Percentiles rank a stretch among this genome's conserved stretches.
Evolutionary conservation across 805 yeast species (phyloP).

Genomic region (Candida anglica): DNA sequence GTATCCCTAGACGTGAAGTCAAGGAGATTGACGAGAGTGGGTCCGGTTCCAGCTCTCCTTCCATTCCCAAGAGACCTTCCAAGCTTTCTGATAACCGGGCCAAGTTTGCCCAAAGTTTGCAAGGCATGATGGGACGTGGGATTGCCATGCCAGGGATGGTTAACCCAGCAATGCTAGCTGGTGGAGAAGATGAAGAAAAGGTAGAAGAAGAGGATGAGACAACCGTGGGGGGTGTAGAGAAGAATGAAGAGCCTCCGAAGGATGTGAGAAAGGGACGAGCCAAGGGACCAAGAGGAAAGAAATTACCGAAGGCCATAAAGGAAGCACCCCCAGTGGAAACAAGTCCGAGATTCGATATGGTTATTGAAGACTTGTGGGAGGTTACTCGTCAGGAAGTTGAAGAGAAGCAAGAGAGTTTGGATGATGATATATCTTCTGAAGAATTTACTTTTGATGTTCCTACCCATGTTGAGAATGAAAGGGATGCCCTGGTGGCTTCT

Average conservation of each 20-base stretch:
- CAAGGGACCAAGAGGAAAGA: conserved; percentile 72
- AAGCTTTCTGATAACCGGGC: conserved; percentile 35
- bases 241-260: conserved; percentile 7
- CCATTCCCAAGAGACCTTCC: conserved; percentile 5
- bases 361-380: conserved; percentile 36
- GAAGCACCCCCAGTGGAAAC: conserved; percentile 34
- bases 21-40: background rate
- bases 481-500: no score
- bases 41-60: no score
- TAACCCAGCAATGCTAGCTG: conserved; percentile 34
- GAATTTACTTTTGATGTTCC: no score
- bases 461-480: no score
- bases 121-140: conserved; percentile 48
- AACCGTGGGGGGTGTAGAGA: conserved; percentile 1
- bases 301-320: conserved; percentile 56
- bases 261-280: conserved; percentile 52
- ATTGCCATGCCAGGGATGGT: conserved; percentile 52
- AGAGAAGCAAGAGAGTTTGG: no score
- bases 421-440: no score
- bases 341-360: conserved; percentile 29
- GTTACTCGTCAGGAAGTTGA: no score
- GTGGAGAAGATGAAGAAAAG: conserved; percentile 9
- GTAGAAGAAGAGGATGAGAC: conserved; percentile 9
- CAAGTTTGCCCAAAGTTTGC: conserved; percentile 54
- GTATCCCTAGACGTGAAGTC: conserved; percentile 3